A percentile compares a stretch with the other conserved stretches of the same genome.
These are phyloP conservation scores for Cairneyella variabilis DNA, from an alignment of 495 filamentous ascomycete species.

Conservation along the genomic window DNA sequence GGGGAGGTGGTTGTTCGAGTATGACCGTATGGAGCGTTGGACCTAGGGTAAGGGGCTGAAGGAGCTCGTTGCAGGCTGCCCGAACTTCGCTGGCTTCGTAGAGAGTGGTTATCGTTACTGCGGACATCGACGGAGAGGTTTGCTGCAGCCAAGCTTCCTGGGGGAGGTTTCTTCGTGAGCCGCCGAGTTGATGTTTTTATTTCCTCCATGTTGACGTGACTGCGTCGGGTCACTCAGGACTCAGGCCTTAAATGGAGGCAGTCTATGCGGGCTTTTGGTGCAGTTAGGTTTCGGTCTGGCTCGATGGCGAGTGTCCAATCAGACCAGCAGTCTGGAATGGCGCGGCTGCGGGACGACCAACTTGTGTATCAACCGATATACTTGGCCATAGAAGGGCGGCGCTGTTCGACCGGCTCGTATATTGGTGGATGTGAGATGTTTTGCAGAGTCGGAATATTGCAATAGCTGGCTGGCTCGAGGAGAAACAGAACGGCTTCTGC, in stretches of 20 bases:
- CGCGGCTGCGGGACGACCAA: conserved; percentile 6
- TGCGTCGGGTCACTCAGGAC: not conserved
- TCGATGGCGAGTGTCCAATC: not conserved
- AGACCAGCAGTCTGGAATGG: not conserved
- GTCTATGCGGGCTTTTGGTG: not conserved
- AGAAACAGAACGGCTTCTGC: too few species aligned
- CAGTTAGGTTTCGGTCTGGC: not conserved
- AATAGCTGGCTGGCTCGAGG: not conserved
- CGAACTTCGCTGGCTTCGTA: conserved; percentile 52
- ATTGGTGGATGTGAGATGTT: too few species aligned
- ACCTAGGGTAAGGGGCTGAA: conserved; percentile 57
- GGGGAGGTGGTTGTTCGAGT: conserved; percentile 28
- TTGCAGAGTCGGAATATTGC: not conserved
- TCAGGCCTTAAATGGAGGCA: conserved; percentile 1
- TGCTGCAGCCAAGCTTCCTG: conserved; percentile 28
- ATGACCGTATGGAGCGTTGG: conserved; percentile 35
- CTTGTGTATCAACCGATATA: conserved; percentile 9
- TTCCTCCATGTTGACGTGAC: conserved; percentile 24
- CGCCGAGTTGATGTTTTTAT: conserved; percentile 41
- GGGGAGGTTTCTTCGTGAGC: conserved; percentile 52
- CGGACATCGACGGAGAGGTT: conserved; percentile 9
- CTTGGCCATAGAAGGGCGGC: conserved; percentile 1
- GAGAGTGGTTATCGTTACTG: conserved; percentile 44
- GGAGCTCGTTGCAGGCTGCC: conserved; percentile 63
- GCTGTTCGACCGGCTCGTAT: not conserved